These are phyloP conservation scores for Monosporozyma solicola DNA, from an alignment of 805 yeast genomes.

Conservation along the genomic window DNA sequence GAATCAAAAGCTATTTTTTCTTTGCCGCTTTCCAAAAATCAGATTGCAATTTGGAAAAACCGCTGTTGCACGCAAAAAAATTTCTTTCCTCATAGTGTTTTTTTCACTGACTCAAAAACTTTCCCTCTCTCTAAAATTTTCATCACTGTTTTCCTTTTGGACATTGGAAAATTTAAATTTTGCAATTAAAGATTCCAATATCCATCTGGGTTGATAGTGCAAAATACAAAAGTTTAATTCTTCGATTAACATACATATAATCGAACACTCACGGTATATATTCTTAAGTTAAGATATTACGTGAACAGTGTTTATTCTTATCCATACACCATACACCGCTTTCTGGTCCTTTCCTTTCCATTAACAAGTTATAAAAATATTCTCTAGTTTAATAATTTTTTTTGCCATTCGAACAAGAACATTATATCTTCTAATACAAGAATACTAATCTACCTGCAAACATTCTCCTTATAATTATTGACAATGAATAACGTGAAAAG, in stretches of 20 bases:
- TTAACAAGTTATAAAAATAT: background rate
- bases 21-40: background rate
- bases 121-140: background rate
- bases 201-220: background rate
- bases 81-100: background rate
- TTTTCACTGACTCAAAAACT: background rate
- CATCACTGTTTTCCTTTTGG: background rate
- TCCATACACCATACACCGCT: background rate
- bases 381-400: no score
- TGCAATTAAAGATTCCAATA: background rate
- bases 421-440: background rate
- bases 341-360: background rate
- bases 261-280: background rate
- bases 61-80: background rate
- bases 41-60: background rate
- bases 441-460: background rate
- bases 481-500: conserved; percentile 5
- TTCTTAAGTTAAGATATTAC: background rate
- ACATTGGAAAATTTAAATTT: background rate
- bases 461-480: background rate
- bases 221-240: background rate
- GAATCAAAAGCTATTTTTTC: background rate
- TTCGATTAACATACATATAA: background rate
- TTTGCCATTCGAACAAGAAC: background rate
- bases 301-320: background rate